These are phyloP conservation scores for Paecilomyces sp. DNA, from an alignment of 2,329 filamentous ascomycete genomes.

Conservation along the genomic window DNA sequence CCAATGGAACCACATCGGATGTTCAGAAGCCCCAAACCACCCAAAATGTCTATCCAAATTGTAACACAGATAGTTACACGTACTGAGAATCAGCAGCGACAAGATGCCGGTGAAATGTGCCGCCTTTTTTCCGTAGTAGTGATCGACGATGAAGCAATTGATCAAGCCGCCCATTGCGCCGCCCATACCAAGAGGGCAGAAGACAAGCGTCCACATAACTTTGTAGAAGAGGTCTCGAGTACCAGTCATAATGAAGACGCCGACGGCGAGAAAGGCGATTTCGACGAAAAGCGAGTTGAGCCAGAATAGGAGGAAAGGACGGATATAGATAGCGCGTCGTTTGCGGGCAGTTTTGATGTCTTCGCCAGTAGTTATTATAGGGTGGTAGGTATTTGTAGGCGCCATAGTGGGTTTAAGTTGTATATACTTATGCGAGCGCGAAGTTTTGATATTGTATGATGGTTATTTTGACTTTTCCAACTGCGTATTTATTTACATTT, in stretches of 20 bases:
- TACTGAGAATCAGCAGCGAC: slow-evolving; percentile 6
- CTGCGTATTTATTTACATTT: no score
- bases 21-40: neutral
- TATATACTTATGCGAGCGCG: no score
- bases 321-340: neutral
- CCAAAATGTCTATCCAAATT: neutral
- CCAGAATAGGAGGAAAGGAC: neutral
- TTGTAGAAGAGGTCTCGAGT: slow-evolving; percentile 8
- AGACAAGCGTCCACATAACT: slow-evolving; percentile 8
- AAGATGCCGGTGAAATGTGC: slow-evolving; percentile 8
- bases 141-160: slow-evolving; percentile 10
- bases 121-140: slow-evolving; percentile 9
- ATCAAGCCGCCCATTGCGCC: slow-evolving; percentile 5
- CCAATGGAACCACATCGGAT: neutral
- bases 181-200: slow-evolving; percentile 9
- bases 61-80: slow-evolving; percentile 38
- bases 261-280: neutral
- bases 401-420: no score
- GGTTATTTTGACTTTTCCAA: no score
- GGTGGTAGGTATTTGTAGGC: no score
- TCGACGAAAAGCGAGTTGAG: neutral
- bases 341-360: neutral
- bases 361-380: neutral
- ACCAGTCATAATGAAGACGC: slow-evolving; percentile 5
- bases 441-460: no score